Evolutionary conservation across 805 yeast species (phyloP), one percentile per base, ranked within the genome.

Genomic region (Candida chauliodis): DNA sequence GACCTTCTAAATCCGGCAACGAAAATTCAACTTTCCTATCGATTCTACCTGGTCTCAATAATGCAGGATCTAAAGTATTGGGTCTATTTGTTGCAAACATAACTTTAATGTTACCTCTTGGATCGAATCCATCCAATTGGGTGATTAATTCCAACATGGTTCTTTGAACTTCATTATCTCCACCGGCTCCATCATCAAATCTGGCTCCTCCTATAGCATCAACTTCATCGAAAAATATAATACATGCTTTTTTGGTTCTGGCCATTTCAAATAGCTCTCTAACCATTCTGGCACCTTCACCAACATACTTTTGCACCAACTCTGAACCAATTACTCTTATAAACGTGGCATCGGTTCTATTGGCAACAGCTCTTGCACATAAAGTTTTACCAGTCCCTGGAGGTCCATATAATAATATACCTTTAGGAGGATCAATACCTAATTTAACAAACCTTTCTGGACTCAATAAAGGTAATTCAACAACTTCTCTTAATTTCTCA

Each of bases 161-260:
- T 72, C 99, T 79, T 69, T 93, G 99, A 38, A 93, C 99, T 69
- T 93, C 99, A 59, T 91, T 93, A 64, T 93, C 99, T 57, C 98
- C 98, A 52, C 97, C 98, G 8, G 98, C 98, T 55, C 98, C 98
- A 61, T 93, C 99, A 63, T 93, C 99, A 59, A 93, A 93, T 63
- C 99, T 82, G n/a, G 98, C 98, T 29, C 99, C 99, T 50, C 99
- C 99, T 61, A 93, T 88, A 26, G 99, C 99, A 69, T 93, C 99
- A 50, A 93, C 83, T 71, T 93, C 99, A 66, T 93, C 99, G 56
- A 93, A 93, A 67, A 93, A 93, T 41, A 93, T 91, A 56, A 93
- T 93, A 66, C 98, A 91, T 2, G 99, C 98, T 58, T 91, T 90
- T 66, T 93, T 93, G 25, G 98, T 85, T 60, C 99, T 83, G 2